These are phyloP conservation scores for Russula virescens DNA, from an alignment of 768 basidiomycete genomes.

Conservation along the genomic window DNA sequence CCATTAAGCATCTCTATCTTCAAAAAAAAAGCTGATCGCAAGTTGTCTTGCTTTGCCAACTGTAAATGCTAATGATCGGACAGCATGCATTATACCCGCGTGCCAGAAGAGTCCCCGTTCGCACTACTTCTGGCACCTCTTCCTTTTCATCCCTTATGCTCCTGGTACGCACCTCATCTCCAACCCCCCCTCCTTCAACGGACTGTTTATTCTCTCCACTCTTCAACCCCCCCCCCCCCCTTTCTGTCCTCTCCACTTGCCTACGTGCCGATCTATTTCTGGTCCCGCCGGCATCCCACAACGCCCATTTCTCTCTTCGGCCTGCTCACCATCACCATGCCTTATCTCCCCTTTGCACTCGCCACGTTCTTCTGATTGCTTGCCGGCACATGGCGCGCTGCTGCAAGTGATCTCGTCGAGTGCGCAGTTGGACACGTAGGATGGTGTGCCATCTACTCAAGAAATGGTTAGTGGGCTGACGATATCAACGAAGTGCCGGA, in stretches of 20 bases:
- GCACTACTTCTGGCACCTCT: slow-evolving; percentile 94
- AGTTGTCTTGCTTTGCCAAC: neutral
- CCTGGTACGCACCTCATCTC: slow-evolving; percentile 48
- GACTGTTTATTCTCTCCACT: slow-evolving; percentile 46
- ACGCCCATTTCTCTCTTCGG: slow-evolving; percentile 95
- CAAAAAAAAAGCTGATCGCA: neutral
- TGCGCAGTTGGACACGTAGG: slow-evolving; percentile 84
- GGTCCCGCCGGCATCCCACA: slow-evolving; percentile 91
- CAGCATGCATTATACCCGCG: slow-evolving; percentile 94
- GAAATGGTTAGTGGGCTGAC: slow-evolving; percentile 78
- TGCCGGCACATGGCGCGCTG: slow-evolving; percentile 79
- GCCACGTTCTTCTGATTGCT: slow-evolving; percentile 82
- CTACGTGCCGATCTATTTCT: slow-evolving; percentile 94
- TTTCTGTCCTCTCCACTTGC: slow-evolving; percentile 91
- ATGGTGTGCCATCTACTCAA: slow-evolving; percentile 82
- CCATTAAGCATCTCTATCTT: no score
- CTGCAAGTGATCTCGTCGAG: slow-evolving; percentile 75
- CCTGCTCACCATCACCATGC: slow-evolving; percentile 88
- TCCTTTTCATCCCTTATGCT: slow-evolving; percentile 81
- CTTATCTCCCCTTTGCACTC: slow-evolving; percentile 89
- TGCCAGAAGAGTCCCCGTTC: slow-evolving; percentile 96
- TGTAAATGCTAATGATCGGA: no score
- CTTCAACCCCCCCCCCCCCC: slow-evolving; percentile 83
- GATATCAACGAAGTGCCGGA: slow-evolving; percentile 65
- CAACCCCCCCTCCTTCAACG: slow-evolving; percentile 11